Conservation (phyloP, 331 rosid species). For the Rhamnella rubrinervis region DNA sequence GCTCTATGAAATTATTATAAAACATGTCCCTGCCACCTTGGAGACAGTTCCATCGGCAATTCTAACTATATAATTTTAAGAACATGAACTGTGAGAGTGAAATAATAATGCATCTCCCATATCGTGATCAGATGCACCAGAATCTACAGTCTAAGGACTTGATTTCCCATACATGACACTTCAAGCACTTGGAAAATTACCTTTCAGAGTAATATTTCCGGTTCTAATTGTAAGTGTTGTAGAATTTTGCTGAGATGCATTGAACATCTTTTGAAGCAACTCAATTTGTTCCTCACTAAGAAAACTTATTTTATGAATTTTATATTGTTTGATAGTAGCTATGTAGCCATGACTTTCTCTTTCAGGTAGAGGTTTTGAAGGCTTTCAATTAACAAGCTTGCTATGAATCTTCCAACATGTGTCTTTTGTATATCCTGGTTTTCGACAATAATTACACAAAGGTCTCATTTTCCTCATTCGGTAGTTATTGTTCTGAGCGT, state of each 20-base stretch:
- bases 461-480: background rate
- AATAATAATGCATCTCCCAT: too few species aligned
- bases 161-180: too few species aligned
- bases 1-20: background rate
- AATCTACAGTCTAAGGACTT: too few species aligned
- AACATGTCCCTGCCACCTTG: background rate
- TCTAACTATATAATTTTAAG: background rate
- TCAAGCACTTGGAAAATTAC: background rate
- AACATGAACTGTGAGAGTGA: too few species aligned
- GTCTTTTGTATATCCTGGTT: background rate
- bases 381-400: background rate
- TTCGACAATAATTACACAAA: background rate
- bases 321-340: background rate
- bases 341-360: background rate
- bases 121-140: too few species aligned
- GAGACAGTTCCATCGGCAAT: background rate
- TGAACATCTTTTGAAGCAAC: background rate
- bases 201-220: background rate
- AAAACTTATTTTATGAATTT: background rate
- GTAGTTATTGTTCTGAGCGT: background rate
- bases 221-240: background rate
- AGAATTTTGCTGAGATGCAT: background rate
- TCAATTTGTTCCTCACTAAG: background rate
- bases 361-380: background rate
- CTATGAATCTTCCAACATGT: conserved; percentile 4